A percentile compares a stretch with the other conserved stretches of the same genome.
These are phyloP conservation scores for Penicillium sp. DNA, from an alignment of 2,329 filamentous ascomycete genomes.

Conservation along the genomic window DNA sequence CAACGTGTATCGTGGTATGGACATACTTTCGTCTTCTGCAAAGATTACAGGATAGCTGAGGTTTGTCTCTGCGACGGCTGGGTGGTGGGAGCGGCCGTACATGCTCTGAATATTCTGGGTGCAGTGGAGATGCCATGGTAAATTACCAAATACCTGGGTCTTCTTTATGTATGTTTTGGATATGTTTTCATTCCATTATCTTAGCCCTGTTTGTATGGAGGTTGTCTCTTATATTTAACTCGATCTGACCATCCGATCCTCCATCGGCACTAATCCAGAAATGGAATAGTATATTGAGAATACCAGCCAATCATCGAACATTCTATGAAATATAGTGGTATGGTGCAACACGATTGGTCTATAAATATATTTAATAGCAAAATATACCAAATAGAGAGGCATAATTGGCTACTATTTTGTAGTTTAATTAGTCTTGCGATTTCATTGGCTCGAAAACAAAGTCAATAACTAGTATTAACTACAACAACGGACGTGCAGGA, in stretches of 20 bases:
- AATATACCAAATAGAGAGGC: too few species aligned
- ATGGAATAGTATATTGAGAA: background rate
- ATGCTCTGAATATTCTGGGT: background rate
- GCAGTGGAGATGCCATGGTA: background rate
- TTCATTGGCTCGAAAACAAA: too few species aligned
- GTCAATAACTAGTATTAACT: too few species aligned
- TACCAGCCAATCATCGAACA: background rate
- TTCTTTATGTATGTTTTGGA: too few species aligned
- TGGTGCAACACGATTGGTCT: too few species aligned
- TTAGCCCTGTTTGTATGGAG: too few species aligned
- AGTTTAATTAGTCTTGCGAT: too few species aligned
- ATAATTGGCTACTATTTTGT: too few species aligned
- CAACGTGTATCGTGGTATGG: background rate
- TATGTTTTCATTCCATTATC: too few species aligned
- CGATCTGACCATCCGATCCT: constrained; percentile 9
- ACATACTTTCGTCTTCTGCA: constrained; percentile 13
- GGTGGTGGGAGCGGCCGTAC: constrained; percentile 9
- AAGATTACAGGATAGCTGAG: constrained; percentile 13
- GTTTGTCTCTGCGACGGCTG: constrained; percentile 15
- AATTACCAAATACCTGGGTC: background rate
- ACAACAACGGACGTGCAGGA: too few species aligned
- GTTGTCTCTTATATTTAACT: too few species aligned
- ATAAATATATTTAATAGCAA: too few species aligned
- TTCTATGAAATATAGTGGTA: background rate
- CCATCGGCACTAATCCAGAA: background rate